phyloP scores from a whole-genome alignment of 306 rosid species.

The Mimosa bimucronata region DNA sequence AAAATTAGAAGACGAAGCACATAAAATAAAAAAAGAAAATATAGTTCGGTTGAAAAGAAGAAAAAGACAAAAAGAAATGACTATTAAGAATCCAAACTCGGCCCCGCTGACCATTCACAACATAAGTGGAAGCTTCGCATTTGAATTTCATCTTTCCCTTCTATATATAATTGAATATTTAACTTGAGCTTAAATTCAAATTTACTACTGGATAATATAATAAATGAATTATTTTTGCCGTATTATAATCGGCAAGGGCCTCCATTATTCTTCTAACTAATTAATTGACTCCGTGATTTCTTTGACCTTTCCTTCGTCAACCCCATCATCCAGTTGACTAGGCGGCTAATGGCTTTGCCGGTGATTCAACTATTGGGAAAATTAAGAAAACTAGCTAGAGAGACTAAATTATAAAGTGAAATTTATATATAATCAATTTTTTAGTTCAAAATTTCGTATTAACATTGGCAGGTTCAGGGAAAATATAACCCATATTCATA shows the following conservation, averaged over 20 bases:
- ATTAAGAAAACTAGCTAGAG: neutral
- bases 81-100: neutral
- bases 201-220: neutral
- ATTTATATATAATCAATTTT: neutral
- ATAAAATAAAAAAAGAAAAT: neutral
- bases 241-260: neutral
- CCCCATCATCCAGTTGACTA: neutral
- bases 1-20: neutral
- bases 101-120: neutral
- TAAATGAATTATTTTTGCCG: neutral
- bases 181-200: neutral
- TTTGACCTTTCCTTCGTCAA: neutral
- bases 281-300: neutral
- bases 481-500: too few relatives aligned
- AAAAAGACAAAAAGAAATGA: neutral
- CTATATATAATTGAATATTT: neutral
- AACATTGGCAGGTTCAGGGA: too few relatives aligned
- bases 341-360: neutral
- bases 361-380: neutral
- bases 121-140: neutral
- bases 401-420: neutral
- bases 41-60: neutral
- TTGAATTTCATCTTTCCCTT: neutral
- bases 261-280: too few relatives aligned
- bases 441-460: neutral